A percentile compares a stretch with the other conserved stretches of the same genome.
Evolutionary conservation across 2,329 filamentous ascomycete genomes (phyloP).

Genomic region (Fonsecaea pedrosoi): DNA sequence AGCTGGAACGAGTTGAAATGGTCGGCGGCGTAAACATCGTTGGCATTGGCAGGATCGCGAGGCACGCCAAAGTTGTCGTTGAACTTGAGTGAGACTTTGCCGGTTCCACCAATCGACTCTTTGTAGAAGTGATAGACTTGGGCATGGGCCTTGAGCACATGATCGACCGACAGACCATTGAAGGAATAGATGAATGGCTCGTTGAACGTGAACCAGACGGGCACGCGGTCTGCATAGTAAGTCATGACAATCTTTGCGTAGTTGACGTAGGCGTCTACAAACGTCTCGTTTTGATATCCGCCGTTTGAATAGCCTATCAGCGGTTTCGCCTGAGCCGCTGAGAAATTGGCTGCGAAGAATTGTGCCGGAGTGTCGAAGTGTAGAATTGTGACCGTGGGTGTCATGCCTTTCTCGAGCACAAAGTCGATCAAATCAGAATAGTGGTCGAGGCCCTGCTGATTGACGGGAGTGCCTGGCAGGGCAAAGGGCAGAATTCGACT

Average conservation of each 20-base stretch:
- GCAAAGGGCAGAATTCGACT: conserved; percentile 58
- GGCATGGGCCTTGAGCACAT: conserved; percentile 47
- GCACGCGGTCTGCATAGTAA: conserved; percentile 49
- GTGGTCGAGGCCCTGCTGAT: conserved; percentile 54
- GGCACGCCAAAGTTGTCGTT: conserved; percentile 48
- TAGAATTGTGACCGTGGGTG: conserved; percentile 53
- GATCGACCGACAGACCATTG: conserved; percentile 48
- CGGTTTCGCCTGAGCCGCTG: conserved; percentile 22
- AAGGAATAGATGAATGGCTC: conserved; percentile 48
- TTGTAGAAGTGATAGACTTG: conserved; percentile 52
- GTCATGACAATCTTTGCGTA: conserved; percentile 50
- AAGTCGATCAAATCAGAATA: conserved; percentile 58
- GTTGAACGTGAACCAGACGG: conserved; percentile 51
- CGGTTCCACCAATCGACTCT: conserved; percentile 31
- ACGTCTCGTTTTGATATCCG: conserved; percentile 45
- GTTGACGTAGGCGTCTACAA: conserved; percentile 44
- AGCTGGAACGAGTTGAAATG: conserved; percentile 47
- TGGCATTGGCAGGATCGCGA: conserved; percentile 36
- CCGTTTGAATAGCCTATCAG: conserved; percentile 37
- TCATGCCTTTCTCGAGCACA: conserved; percentile 52
- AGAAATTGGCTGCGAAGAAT: conserved; percentile 33
- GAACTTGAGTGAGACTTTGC: conserved; percentile 46
- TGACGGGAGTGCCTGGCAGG: conserved; percentile 52
- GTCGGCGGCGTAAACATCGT: conserved; percentile 42
- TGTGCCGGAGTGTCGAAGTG: conserved; percentile 37